phyloP scores from a whole-genome alignment of 2,329 filamentous ascomycete genomes.

The Exserohilum turcica region DNA sequence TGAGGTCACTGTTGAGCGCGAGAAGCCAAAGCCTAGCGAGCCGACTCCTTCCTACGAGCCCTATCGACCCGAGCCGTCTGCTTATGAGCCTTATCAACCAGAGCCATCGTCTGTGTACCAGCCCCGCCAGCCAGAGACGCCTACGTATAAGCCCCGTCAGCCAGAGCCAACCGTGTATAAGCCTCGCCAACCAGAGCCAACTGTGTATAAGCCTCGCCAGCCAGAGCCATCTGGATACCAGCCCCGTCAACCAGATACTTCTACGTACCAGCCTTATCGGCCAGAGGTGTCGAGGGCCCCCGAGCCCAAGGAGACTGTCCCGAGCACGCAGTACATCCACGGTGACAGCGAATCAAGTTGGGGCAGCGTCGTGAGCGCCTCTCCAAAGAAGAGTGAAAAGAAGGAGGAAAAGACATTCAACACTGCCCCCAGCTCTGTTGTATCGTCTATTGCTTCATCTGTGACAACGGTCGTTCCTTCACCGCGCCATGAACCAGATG shows the following conservation, averaged over 20 bases:
- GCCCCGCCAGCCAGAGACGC: too few relatives aligned
- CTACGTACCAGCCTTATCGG: conserved; percentile 4
- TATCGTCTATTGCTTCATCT: conserved; percentile 26
- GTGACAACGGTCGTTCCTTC: conserved; percentile 27
- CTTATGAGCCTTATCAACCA: neutral
- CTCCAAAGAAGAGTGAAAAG: conserved; percentile 39
- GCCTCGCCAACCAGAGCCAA: too few relatives aligned
- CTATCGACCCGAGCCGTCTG: conserved; percentile 36
- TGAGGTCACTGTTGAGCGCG: conserved; percentile 49
- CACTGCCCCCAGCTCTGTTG: conserved; percentile 27
- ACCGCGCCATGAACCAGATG: conserved; percentile 23
- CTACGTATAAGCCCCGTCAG: too few relatives aligned
- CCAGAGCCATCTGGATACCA: too few relatives aligned
- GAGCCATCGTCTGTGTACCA: too few relatives aligned
- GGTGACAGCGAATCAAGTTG: conserved; percentile 33
- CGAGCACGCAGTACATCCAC: conserved; percentile 38
- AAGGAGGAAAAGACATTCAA: conserved; percentile 41
- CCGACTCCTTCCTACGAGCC: conserved; percentile 35
- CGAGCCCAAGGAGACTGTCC: conserved; percentile 27
- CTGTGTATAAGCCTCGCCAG: too few relatives aligned
- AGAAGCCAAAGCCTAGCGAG: conserved; percentile 37
- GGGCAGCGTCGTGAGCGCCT: conserved; percentile 27
- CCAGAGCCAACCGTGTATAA: too few relatives aligned
- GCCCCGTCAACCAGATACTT: too few relatives aligned
- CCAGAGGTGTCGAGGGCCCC: conserved; percentile 27